Evolutionary conservation across 2,329 filamentous ascomycete genomes (phyloP).

Genomic region (Xylaria sp.): DNA sequence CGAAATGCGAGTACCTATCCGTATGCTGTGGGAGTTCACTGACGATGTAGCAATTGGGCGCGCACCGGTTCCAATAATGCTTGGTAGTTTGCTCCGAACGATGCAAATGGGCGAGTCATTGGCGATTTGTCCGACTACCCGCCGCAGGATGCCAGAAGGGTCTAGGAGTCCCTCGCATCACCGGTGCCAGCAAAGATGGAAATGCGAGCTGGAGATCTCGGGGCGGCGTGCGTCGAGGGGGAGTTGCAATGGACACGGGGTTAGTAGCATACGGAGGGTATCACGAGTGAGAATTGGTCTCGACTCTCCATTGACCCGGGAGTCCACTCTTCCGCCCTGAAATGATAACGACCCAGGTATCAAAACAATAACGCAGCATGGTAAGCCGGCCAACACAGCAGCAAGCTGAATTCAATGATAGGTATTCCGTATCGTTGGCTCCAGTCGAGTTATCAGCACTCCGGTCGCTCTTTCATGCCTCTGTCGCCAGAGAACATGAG

Average conservation of each 20-base stretch:
- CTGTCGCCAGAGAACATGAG: neutral
- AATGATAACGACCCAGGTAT: neutral
- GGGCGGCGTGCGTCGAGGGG: neutral
- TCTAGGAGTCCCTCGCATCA: neutral
- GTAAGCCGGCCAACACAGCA: neutral
- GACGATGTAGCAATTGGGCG: neutral
- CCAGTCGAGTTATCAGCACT: neutral
- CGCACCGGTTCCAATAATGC: neutral
- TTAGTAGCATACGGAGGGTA: neutral
- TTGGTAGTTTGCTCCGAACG: neutral
- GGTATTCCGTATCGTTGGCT: neutral
- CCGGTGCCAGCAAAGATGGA: neutral
- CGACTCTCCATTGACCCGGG: neutral
- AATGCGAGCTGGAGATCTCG: neutral
- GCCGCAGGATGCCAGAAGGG: neutral
- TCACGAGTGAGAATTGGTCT: neutral
- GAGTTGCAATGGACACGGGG: neutral
- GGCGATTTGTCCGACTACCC: neutral
- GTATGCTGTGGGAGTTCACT: neutral
- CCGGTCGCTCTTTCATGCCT: no score
- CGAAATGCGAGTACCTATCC: neutral
- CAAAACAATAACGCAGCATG: neutral
- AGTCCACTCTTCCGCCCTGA: neutral
- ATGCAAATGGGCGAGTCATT: neutral
- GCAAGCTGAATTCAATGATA: neutral